Evolutionary conservation across 2,329 filamentous ascomycete species (phyloP), one percentile per base, ranked within the genome.

Genomic region (Paraphaeosphaeria minitans): DNA sequence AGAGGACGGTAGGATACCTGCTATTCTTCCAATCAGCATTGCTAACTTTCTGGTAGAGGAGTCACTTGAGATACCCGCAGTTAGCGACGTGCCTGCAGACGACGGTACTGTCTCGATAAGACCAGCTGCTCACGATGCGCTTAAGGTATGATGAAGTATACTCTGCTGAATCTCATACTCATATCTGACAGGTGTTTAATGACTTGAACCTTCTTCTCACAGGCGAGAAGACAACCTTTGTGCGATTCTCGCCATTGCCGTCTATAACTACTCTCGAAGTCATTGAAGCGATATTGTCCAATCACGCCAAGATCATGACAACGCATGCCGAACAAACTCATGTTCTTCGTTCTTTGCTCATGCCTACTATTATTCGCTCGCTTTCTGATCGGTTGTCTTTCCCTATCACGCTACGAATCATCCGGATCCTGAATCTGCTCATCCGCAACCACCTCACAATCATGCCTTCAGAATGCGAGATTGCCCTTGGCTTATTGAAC

Each of bases 121-220:
- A 51, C 83, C 90, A 27, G 91, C 93, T 33, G 92, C 93, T 14
- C 84, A 93, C 66, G 94, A 97, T 82, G 93, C 93, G 21, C 92
- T 93, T 71, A 86, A 88, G 68, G 89, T 90, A 55, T 22, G n/a
- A 4, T 12, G 1, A 21, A 14, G 10, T 10, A 1, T 24, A 21
- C 4, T 9, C 2, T 39, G 4, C 4, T 45, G 14, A 13, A 27
- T 47, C 16, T 27, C 2, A 16, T 35, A 19, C 24, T 59, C 42
- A 60, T 66, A 67, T 14, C 29, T n/a, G 5, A 1, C 66, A 90
- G 85, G 85, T 97, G 29, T 91, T 99, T 73, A 90, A 93, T 69
- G 95, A 99, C 71, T 84, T 99, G 8, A 97, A 93, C 67, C 84
- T 96, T 49, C 82, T 97, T 67, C 91, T 93, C 0, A 92, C 97